phyloP scores from a whole-genome alignment of 495 filamentous ascomycete species.

The Neurospora discreta region DNA sequence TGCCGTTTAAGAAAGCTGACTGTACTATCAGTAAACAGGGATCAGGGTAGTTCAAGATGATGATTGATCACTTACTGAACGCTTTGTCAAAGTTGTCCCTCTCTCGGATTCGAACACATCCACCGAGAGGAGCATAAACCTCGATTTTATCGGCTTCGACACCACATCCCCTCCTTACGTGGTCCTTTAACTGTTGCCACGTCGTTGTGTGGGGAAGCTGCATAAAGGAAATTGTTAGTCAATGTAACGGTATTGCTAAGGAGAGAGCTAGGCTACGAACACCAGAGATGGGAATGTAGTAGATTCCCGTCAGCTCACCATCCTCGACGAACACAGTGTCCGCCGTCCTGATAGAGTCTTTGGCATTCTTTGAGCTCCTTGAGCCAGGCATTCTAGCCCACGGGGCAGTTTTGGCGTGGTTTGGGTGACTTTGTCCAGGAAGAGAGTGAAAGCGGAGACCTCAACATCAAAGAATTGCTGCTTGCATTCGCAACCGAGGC shows the following conservation, averaged over 20 bases:
- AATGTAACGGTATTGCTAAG: not conserved
- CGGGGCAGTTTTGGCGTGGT: not conserved
- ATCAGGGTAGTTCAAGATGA: not conserved
- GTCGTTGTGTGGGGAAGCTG: slow-evolving; percentile 15
- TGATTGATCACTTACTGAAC: slow-evolving; percentile 6
- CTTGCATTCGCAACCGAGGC: not conserved
- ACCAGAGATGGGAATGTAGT: slow-evolving; percentile 14
- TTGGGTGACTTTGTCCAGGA: not conserved
- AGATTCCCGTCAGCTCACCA: slow-evolving; percentile 10
- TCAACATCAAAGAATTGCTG: not conserved
- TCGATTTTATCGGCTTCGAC: slow-evolving; percentile 12
- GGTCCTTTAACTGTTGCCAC: slow-evolving; percentile 12
- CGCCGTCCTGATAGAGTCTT: slow-evolving; percentile 1
- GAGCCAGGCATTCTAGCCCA: not conserved
- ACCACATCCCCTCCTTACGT: not conserved
- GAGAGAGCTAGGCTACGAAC: slow-evolving; percentile 4
- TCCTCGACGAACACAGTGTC: slow-evolving; percentile 5
- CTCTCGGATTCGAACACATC: slow-evolving; percentile 12
- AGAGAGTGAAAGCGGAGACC: not conserved
- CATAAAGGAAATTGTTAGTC: not conserved
- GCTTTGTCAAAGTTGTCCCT: slow-evolving; percentile 14
- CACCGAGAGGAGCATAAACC: slow-evolving; percentile 12
- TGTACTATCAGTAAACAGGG: not conserved
- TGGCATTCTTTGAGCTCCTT: not conserved
- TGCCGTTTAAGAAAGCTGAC: slow-evolving; percentile 11